phyloP scores from a whole-genome alignment of 345 rosid species.

The Lagerstroemia speciosa region DNA sequence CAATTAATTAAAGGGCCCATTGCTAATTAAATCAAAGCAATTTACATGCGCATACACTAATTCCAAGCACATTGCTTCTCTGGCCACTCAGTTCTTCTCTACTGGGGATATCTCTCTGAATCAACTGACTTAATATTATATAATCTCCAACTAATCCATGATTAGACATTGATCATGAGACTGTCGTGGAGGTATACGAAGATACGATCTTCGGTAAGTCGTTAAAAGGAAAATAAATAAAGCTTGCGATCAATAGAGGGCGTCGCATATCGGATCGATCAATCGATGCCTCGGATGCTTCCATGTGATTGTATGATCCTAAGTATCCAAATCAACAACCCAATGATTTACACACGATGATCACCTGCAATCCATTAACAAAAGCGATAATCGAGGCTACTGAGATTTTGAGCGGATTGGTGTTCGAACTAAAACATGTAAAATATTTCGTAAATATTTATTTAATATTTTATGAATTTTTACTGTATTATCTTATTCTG shows the following conservation, averaged over 20 bases:
- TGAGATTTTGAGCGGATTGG: too few species aligned
- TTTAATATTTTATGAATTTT: too few species aligned
- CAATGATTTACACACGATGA: background rate
- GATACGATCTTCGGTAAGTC: background rate
- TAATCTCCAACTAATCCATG: background rate
- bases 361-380: background rate
- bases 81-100: background rate
- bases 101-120: background rate
- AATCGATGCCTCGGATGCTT: background rate
- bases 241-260: background rate
- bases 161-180: background rate
- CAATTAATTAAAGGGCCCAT: conserved; percentile 10
- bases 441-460: too few species aligned
- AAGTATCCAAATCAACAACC: background rate
- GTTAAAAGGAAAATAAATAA: background rate
- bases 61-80: too few species aligned
- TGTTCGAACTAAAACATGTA: too few species aligned
- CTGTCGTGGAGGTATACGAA: background rate
- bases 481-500: too few species aligned
- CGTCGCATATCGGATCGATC: too few species aligned
- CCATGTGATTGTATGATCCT: background rate
- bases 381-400: background rate
- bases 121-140: background rate
- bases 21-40: too few species aligned
- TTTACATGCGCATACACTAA: too few species aligned